These are phyloP conservation scores for Boletus putidus DNA, from an alignment of 1,284 basidiomycete species.

Conservation along the genomic window DNA sequence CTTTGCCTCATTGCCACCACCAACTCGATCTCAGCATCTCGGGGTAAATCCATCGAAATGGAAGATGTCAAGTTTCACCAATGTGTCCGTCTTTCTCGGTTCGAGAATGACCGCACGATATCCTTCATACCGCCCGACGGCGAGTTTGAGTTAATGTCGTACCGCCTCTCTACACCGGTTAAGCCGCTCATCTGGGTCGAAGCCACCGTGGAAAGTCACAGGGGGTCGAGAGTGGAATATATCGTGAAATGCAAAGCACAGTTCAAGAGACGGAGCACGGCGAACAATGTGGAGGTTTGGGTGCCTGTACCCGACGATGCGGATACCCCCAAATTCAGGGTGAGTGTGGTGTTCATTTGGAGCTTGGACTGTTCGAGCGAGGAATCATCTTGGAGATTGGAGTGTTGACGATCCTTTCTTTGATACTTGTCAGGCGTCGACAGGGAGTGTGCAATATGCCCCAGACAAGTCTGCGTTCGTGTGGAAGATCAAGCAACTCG, in stretches of 20 bases:
- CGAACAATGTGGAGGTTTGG: constrained; percentile 98
- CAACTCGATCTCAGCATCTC: constrained; percentile 61
- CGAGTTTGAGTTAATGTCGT: constrained; percentile 98
- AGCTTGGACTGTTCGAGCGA: neutral
- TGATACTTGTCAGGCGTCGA: constrained; percentile 62
- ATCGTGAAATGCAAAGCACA: constrained; percentile 98
- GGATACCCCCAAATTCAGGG: constrained; percentile 95
- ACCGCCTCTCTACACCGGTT: constrained; percentile 92
- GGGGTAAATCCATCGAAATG: constrained; percentile 99
- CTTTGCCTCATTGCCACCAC: neutral
- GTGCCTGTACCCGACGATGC: constrained; percentile 99
- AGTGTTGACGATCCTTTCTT: neutral
- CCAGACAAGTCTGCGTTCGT: constrained; percentile 96
- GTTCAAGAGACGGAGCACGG: constrained; percentile 94
- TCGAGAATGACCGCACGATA: constrained; percentile 99
- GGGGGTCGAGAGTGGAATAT: constrained; percentile 93
- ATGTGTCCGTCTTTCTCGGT: constrained; percentile 98
- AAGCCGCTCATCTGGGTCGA: constrained; percentile 99
- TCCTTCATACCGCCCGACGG: constrained; percentile 99
- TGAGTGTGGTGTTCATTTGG: constrained; percentile 40
- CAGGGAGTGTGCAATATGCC: constrained; percentile 90
- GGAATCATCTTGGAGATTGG: neutral
- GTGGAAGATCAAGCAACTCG: constrained; percentile 97
- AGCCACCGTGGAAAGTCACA: constrained; percentile 93
- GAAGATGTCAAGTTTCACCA: constrained; percentile 99